Conservation (phyloP, 345 rosid genomes). For the Eutrema heterophyllum region DNA sequence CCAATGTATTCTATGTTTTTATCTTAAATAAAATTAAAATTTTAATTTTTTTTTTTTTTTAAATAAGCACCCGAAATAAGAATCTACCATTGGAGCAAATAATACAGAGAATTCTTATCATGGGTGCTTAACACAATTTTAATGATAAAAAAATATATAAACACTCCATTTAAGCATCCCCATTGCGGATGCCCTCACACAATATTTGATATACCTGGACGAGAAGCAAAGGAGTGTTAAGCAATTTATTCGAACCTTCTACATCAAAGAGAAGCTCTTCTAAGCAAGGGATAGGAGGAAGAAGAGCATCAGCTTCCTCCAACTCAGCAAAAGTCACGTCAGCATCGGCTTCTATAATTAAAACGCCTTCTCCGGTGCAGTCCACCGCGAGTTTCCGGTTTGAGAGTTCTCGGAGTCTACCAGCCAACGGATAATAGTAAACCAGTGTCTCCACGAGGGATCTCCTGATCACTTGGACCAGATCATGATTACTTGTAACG, state of each 20-base stretch:
- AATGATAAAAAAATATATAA: no score
- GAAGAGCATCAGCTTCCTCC: background rate
- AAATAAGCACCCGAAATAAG: no score
- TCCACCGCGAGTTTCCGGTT: conserved; percentile 54
- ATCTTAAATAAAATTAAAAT: no score
- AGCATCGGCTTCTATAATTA: conserved; percentile 52
- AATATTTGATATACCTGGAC: no score
- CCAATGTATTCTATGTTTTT: no score
- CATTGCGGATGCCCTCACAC: no score
- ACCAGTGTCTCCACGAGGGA: conserved; percentile 42
- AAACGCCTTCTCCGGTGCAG: conserved; percentile 53
- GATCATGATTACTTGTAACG: conserved; percentile 32
- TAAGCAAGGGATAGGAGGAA: background rate
- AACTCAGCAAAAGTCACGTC: conserved; percentile 41
- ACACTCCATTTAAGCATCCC: no score
- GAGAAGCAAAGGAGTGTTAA: conserved; percentile 31
- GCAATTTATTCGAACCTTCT: conserved; percentile 18
- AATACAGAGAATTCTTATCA: no score
- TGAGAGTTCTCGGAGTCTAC: conserved; percentile 48
- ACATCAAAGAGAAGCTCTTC: conserved; percentile 26
- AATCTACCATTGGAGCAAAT: no score
- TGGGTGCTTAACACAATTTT: no score
- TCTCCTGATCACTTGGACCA: conserved; percentile 32
- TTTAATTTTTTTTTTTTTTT: no score
- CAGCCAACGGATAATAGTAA: conserved; percentile 51